Conservation (phyloP, 2,329 filamentous ascomycete genomes). For the Elsinoe arachidis region DNA sequence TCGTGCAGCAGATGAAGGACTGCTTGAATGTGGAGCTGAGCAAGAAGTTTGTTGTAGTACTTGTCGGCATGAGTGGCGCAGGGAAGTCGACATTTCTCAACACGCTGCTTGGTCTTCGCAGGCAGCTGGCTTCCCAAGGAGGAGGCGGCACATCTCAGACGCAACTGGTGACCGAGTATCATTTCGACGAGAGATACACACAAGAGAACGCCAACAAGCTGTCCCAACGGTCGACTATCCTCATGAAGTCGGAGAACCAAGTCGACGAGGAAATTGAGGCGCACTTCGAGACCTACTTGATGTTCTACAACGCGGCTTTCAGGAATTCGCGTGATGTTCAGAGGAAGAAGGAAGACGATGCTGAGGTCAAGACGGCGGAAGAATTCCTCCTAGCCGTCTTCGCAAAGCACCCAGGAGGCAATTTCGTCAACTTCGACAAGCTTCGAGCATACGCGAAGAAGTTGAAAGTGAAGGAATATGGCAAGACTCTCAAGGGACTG, state of each 20-base stretch:
- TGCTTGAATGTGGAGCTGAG: background rate
- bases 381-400: background rate
- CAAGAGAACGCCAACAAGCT: background rate
- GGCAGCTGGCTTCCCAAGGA: background rate
- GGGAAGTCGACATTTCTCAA: constrained; percentile 11
- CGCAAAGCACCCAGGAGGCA: background rate
- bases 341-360: background rate
- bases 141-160: background rate
- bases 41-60: constrained; percentile 11
- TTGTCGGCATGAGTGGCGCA: constrained; percentile 9
- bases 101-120: background rate
- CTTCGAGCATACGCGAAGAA: background rate
- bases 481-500: background rate
- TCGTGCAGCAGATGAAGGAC: background rate
- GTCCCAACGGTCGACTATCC: background rate
- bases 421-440: background rate
- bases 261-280: background rate
- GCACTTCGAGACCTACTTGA: background rate
- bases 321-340: background rate
- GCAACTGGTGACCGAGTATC: background rate
- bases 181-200: background rate
- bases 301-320: background rate
- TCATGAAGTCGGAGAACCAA: background rate
- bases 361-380: background rate
- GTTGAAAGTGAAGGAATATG: background rate